These are phyloP conservation scores for Saccharomycopsis sp. DNA, from an alignment of 805 yeast species.

Conservation along the genomic window DNA sequence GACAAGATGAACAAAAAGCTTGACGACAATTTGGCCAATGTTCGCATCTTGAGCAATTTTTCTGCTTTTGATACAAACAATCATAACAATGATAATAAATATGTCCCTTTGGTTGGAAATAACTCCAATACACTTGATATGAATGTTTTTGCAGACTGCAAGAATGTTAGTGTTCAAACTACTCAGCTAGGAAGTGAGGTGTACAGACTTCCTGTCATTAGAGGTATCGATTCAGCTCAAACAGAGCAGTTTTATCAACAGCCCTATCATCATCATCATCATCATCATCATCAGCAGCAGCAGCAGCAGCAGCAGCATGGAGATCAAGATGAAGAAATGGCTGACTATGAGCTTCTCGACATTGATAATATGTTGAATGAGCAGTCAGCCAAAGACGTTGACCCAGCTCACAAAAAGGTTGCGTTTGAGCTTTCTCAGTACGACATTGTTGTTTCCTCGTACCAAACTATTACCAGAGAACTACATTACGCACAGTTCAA, in stretches of 20 bases:
- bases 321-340: too few relatives aligned
- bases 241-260: neutral
- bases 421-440: constrained; percentile 48
- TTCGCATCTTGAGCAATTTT: constrained; percentile 8
- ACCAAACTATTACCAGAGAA: constrained; percentile 61
- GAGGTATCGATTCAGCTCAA: constrained; percentile 9
- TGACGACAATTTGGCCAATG: neutral
- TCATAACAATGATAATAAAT: neutral
- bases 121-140: constrained; percentile 2
- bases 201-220: constrained; percentile 9
- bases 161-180: constrained; percentile 13
- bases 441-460: constrained; percentile 79
- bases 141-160: neutral
- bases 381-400: constrained; percentile 2
- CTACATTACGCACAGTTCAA: constrained; percentile 70
- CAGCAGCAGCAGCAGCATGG: too few relatives aligned
- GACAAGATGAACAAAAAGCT: constrained; percentile 4
- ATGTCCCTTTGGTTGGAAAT: neutral
- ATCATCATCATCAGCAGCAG: too few relatives aligned
- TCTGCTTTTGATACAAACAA: constrained; percentile 7
- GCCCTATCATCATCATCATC: too few relatives aligned
- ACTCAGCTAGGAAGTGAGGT: too few relatives aligned
- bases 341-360: neutral
- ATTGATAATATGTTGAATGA: constrained; percentile 8
- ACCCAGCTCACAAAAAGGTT: constrained; percentile 23